Evolutionary conservation across 108 stramenopile species (phyloP).

Genomic region (Aurantiochytrium sp.): DNA sequence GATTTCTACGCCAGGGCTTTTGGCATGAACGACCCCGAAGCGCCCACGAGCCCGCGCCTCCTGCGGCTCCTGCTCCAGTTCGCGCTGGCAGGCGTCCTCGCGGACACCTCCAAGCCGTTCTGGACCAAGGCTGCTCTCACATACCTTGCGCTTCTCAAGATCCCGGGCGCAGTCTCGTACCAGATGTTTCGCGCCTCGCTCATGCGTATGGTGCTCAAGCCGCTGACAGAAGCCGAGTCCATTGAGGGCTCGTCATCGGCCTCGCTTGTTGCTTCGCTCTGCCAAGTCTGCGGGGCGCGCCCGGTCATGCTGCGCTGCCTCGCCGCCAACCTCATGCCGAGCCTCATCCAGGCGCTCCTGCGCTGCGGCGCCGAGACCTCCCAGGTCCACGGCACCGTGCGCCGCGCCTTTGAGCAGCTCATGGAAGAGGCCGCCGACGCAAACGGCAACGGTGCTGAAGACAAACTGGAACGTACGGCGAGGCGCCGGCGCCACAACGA

Average conservation of each 20-base stretch:
- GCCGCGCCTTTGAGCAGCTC: not conserved
- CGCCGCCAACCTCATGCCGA: not conserved
- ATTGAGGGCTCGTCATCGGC: not conserved
- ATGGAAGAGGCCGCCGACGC: not conserved
- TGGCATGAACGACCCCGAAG: not conserved
- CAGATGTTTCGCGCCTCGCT: not conserved
- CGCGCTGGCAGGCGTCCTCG: not conserved
- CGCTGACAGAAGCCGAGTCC: not conserved
- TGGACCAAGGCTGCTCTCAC: not conserved
- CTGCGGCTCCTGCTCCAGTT: not conserved
- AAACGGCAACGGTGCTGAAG: not conserved
- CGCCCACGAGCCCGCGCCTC: not conserved
- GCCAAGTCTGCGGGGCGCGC: not conserved
- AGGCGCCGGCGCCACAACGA: not conserved
- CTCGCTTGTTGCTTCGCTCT: not conserved
- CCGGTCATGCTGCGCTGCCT: not conserved
- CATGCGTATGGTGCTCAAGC: not conserved
- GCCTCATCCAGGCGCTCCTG: not conserved
- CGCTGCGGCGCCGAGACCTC: not conserved
- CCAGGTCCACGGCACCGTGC: not conserved
- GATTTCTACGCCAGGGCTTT: not conserved
- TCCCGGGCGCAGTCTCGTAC: not conserved
- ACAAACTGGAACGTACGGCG: not conserved
- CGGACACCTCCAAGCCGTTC: not conserved
- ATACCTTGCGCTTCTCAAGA: slow-evolving; percentile 1